phyloP scores from a whole-genome alignment of 441 rosid genomes.

The Macaranga tanarius region DNA sequence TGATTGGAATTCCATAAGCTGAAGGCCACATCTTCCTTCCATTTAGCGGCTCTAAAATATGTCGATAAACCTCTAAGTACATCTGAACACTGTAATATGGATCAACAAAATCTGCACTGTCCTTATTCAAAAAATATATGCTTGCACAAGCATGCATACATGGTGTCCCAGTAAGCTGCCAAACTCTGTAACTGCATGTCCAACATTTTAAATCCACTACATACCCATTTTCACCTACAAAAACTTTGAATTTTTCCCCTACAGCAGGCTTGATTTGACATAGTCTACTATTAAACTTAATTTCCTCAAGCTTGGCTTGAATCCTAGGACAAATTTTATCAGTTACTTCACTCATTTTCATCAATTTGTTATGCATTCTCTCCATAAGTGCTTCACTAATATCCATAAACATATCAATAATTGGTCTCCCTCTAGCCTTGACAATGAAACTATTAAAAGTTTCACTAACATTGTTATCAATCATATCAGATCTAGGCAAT shows the following conservation, averaged over 20 bases:
- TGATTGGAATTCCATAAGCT: background rate
- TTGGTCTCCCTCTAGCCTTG: no score
- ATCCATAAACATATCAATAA: background rate
- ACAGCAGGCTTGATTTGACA: background rate
- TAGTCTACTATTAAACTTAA: background rate
- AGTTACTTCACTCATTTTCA: background rate
- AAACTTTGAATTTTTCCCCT: background rate
- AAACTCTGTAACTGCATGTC: background rate
- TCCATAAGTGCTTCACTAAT: background rate
- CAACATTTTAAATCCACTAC: background rate
- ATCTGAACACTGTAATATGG: background rate
- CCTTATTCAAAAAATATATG: no score
- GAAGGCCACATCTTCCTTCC: background rate
- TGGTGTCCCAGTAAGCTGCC: background rate
- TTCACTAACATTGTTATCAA: background rate
- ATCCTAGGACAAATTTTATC: background rate
- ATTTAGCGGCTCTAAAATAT: background rate
- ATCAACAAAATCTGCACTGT: no score
- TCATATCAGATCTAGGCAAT: background rate
- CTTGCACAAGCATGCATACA: no score
- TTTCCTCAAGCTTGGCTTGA: background rate
- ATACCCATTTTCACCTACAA: background rate
- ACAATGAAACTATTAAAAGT: no score
- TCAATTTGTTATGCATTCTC: background rate
- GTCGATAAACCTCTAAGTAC: no score